A percentile compares a stretch with the other conserved stretches of the same genome.
Evolutionary conservation across 495 filamentous ascomycete species (phyloP).

Genomic region (Lentithecium fluviatile): DNA sequence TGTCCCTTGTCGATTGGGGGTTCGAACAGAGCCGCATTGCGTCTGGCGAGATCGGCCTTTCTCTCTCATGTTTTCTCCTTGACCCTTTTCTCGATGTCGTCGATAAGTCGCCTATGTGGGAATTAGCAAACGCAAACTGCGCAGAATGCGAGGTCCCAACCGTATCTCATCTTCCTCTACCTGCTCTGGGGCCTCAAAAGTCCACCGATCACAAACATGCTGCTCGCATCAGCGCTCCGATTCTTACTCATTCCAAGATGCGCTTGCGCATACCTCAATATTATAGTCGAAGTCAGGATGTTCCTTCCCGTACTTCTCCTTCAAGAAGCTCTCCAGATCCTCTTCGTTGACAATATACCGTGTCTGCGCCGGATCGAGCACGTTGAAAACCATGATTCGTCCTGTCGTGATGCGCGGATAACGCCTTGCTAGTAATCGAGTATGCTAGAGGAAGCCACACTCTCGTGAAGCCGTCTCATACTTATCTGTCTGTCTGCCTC

Average conservation of each 20-base stretch:
- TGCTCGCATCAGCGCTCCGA: neutral
- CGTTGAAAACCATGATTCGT: constrained; percentile 1
- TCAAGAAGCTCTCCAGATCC: constrained; percentile 1
- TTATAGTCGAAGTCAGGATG: constrained; percentile 2
- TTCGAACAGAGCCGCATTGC: neutral
- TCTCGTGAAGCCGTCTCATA: neutral
- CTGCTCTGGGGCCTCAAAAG: neutral
- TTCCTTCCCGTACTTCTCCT: neutral
- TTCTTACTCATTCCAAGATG: too few species aligned
- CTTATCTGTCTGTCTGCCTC: constrained; percentile 1
- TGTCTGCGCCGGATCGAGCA: neutral
- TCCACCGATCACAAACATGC: neutral
- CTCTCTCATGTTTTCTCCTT: neutral
- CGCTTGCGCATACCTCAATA: neutral
- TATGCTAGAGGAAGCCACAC: too few species aligned
- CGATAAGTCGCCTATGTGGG: neutral
- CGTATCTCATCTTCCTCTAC: neutral
- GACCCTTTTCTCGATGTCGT: neutral
- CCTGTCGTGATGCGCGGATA: neutral
- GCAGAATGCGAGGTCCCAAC: too few species aligned
- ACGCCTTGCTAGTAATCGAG: too few species aligned
- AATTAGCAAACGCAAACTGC: too few species aligned
- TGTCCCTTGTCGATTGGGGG: neutral
- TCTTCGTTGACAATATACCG: constrained; percentile 1
- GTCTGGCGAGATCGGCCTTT: neutral